These are phyloP conservation scores for Trichoderma asperellum DNA, from an alignment of 2,329 filamentous ascomycete species.

Conservation along the genomic window DNA sequence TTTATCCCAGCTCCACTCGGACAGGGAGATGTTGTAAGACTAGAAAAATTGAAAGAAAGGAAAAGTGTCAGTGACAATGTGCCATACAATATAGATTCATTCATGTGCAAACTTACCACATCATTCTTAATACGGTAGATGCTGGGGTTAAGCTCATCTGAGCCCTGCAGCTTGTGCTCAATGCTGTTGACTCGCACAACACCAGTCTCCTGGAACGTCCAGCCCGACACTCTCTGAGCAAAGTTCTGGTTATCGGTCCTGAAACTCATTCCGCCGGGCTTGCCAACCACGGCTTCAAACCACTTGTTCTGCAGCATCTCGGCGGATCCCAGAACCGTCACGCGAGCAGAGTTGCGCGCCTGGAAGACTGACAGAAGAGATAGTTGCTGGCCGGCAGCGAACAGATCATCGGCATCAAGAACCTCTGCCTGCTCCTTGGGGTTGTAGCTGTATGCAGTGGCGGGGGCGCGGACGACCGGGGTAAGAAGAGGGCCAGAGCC, in stretches of 20 bases:
- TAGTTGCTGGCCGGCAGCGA: constrained; percentile 82
- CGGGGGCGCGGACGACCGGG: constrained; percentile 79
- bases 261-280: constrained; percentile 54
- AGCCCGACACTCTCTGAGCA: constrained; percentile 81
- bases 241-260: constrained; percentile 83
- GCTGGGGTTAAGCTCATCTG: constrained; percentile 71
- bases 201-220: constrained; percentile 94
- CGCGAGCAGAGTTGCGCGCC: constrained; percentile 88
- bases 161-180: constrained; percentile 69
- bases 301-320: constrained; percentile 88
- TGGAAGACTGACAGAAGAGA: constrained; percentile 84
- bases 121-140: constrained; percentile 98
- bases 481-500: constrained; percentile 77
- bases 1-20: constrained; percentile 77
- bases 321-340: constrained; percentile 81
- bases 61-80: background rate
- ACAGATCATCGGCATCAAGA: constrained; percentile 73
- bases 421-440: constrained; percentile 78
- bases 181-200: constrained; percentile 83
- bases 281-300: constrained; percentile 80
- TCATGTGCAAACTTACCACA: constrained; percentile 68
- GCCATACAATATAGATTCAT: background rate
- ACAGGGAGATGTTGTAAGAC: constrained; percentile 86
- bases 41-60: constrained; percentile 41
- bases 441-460: constrained; percentile 91